Base-by-base conservation (phyloP, 1,284 basidiomycete species). In the Chondrostereum purpureum region DNA sequence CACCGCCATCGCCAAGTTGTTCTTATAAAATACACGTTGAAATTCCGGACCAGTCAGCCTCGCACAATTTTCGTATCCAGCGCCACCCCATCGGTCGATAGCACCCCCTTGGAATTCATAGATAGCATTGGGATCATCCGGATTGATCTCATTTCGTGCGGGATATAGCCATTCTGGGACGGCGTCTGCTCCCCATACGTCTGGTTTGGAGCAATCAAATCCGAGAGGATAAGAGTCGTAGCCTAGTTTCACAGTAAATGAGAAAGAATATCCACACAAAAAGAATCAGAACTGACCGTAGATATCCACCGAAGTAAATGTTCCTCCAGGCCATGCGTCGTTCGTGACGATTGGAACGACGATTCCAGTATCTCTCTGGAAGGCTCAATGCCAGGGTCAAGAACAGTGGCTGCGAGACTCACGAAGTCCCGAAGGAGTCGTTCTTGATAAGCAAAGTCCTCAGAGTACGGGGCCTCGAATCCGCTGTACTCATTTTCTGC, bases 141-240 rank as follows among this genome's bases (percentile, higher is more conserved):
- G 72, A 24, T 60, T 66, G 44, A 59, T 61, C 38, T 58, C 18
- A 48, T 63, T 35, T 55, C 77, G 74, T 11, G 62, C 54, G 40
- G 50, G 56, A 62, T 63, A 70, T 51, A 69, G 64, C 22, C 51
- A 67, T 48, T 69, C 67, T 33, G 70, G 68, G 21, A 75, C 72
- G 16, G 65, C 66, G 42, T 65, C 55, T 3, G 66, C 40, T 4
- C 61, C 52, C 78, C 78, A 80, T 4, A 54, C 60, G 23, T 67
- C 55, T 2, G 78, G 76, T 49, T 72, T 54, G 2, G 69, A 66
- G 53, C 78, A 80, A 54, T 80, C 74, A 53, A 80, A 80, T 0
- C 73, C 73, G 46, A 75, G 73, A 4, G 72, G 72, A 49, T 76
- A 76, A n/a, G 71, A 70, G 47, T 75, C 72, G 35, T 74, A 73